phyloP scores from a whole-genome alignment of 2,329 filamentous ascomycete genomes.

The Penicillium olsonii region DNA sequence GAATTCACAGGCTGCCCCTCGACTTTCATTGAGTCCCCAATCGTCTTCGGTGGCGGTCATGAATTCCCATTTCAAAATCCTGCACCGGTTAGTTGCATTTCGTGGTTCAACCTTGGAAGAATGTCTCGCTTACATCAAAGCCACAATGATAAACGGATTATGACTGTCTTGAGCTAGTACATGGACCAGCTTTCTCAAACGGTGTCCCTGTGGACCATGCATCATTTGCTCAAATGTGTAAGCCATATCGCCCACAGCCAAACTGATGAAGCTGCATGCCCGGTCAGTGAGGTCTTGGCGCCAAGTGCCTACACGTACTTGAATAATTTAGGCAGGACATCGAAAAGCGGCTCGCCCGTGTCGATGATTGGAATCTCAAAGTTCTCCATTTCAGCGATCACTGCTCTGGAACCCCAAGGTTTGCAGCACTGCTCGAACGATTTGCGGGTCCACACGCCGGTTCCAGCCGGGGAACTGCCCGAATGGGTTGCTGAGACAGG shows the following conservation, averaged over 20 bases:
- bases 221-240: conserved; percentile 49
- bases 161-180: conserved; percentile 45
- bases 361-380: conserved; percentile 43
- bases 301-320: conserved; percentile 27
- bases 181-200: conserved; percentile 40
- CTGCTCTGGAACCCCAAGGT: not conserved
- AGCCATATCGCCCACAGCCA: conserved; percentile 41
- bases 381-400: conserved; percentile 17
- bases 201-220: conserved; percentile 39
- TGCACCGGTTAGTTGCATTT: conserved; percentile 25
- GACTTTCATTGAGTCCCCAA: conserved; percentile 57
- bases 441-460: not conserved
- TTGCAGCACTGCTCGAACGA: not conserved
- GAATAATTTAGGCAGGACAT: conserved; percentile 44
- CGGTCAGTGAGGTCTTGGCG: conserved; percentile 3
- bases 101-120: not conserved
- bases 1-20: conserved; percentile 61
- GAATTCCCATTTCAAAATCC: conserved; percentile 61
- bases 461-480: not conserved
- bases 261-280: conserved; percentile 38
- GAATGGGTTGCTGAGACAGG: not conserved
- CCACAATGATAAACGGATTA: conserved; percentile 46
- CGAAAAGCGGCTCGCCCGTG: conserved; percentile 40
- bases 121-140: conserved; percentile 52
- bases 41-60: conserved; percentile 53